These are phyloP conservation scores for Cyclotella atomus DNA, from an alignment of 108 stramenopile genomes.

Conservation along the genomic window DNA sequence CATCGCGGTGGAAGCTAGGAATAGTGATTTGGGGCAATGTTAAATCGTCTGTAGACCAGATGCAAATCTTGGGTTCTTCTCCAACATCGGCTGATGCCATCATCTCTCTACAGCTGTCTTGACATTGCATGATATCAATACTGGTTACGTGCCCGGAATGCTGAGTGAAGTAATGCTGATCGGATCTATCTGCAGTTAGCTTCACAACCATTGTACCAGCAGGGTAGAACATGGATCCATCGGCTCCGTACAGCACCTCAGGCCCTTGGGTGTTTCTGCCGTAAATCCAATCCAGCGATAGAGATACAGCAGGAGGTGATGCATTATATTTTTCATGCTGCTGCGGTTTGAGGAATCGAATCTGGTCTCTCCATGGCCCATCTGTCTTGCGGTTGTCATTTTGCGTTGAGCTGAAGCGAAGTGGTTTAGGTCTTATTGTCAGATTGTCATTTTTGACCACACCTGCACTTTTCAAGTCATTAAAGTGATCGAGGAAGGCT, in stretches of 20 bases:
- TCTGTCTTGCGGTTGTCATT: neutral
- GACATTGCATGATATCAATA: slow-evolving; percentile 22
- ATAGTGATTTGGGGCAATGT: neutral
- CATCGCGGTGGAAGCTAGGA: slow-evolving; percentile 10
- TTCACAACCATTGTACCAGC: slow-evolving; percentile 40
- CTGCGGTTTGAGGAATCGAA: slow-evolving; percentile 25
- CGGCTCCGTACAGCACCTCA: slow-evolving; percentile 16
- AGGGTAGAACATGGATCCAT: slow-evolving; percentile 28
- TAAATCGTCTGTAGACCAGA: slow-evolving; percentile 22
- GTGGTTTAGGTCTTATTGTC: neutral
- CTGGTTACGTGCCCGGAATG: slow-evolving; percentile 37
- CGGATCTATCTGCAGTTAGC: slow-evolving; percentile 2
- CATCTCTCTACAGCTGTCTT: slow-evolving; percentile 21
- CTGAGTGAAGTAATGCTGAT: slow-evolving; percentile 26
- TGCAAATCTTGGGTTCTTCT: slow-evolving; percentile 26
- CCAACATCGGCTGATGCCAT: slow-evolving; percentile 37
- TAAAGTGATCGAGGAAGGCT: slow-evolving; percentile 16
- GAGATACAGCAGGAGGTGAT: slow-evolving; percentile 23
- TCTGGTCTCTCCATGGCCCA: slow-evolving; percentile 43
- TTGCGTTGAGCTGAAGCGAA: slow-evolving; percentile 8
- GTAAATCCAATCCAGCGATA: slow-evolving; percentile 28
- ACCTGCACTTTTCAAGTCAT: neutral
- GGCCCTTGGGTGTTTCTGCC: slow-evolving; percentile 25
- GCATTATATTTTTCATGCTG: neutral
- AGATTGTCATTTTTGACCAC: neutral